Evolutionary conservation across 208 protist genomes (phyloP).

Genomic region (Acanthamoeba rhysodes): DNA sequence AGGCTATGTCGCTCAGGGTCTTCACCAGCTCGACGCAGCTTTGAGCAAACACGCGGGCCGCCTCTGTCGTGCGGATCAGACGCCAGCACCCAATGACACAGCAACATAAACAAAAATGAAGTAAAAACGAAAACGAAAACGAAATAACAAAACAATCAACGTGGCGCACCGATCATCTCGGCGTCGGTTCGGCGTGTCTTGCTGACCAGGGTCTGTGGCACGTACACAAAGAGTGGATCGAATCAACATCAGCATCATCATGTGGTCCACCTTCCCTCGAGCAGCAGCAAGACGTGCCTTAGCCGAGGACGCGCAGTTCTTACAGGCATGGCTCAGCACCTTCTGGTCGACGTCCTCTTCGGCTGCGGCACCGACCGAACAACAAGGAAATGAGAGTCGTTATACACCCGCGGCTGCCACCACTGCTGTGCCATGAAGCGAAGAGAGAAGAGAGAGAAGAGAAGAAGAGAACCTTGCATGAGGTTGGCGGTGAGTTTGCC

Average conservation of each 20-base stretch:
- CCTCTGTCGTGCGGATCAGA: no score
- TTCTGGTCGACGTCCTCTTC: slow-evolving; percentile 45
- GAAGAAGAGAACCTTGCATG: neutral
- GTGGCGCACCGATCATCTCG: slow-evolving; percentile 32
- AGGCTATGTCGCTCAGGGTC: slow-evolving; percentile 18
- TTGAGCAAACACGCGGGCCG: neutral
- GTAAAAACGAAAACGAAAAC: no score
- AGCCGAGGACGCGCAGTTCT: slow-evolving; percentile 11
- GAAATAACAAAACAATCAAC: no score
- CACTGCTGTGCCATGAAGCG: no score
- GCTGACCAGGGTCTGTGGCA: slow-evolving; percentile 18
- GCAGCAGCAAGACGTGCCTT: neutral
- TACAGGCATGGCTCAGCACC: slow-evolving; percentile 13
- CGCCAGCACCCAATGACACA: no score
- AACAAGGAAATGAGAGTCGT: no score
- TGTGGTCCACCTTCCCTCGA: neutral
- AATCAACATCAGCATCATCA: neutral
- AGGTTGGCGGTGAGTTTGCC: slow-evolving; percentile 44
- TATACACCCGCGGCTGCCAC: no score
- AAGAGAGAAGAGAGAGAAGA: neutral
- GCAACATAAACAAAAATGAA: no score
- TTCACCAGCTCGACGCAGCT: slow-evolving; percentile 19
- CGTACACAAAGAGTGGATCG: neutral
- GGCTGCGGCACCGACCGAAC: neutral
- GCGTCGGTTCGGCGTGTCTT: neutral